Evolutionary conservation across 2,329 filamentous ascomycete species (phyloP), one percentile per base, ranked within the genome.

Genomic region (Calonectria hawksworthii): DNA sequence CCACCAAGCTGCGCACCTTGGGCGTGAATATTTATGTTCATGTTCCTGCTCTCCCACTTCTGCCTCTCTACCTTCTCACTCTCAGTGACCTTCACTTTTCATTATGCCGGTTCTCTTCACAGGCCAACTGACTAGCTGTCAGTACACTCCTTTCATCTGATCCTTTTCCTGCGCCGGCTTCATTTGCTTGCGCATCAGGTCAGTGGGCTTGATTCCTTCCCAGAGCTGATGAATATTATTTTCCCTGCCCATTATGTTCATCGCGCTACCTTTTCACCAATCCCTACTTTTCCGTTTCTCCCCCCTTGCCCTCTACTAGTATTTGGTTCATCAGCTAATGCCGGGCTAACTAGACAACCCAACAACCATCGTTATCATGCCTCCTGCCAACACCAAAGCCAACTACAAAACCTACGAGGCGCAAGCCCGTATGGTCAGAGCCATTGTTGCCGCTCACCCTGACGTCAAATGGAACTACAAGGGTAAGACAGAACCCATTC

Each of bases 401-500:
- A 92, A 91, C 77, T 93, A 92, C 85, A 90, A 89, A 75, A 87
- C 86, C 2, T 92, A 91, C 81, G 91, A 93, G 82, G 87, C 89
- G 0, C 90, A 91, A 77, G 88, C 89, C 26, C 91, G 92, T 59
- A 88, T 93, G 44, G 86, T 93, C 3, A 89, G 91, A 1, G 92
- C 92, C 7, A 89, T 93, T 30, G 84, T 93, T 0, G 92, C 91
- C 0, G 90, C 91, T 3, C 87, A 90, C 69, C 89, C 89, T 0
- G 85, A 86, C 0, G 80, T 90, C 0, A 91, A 89, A 75, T 88
- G 92, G 68, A 91, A 93, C 81, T 93, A 90, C 82, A 90, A 89
- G 80, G 91, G 92, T 93, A 88, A 85, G 90, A 79, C 6, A 21
- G 28, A 51, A 23, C 10, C 34, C 70, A 70, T 68, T 70, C 54